Base-by-base conservation (phyloP, 2,329 filamentous ascomycete genomes). In the Talaromyces sp. region DNA sequence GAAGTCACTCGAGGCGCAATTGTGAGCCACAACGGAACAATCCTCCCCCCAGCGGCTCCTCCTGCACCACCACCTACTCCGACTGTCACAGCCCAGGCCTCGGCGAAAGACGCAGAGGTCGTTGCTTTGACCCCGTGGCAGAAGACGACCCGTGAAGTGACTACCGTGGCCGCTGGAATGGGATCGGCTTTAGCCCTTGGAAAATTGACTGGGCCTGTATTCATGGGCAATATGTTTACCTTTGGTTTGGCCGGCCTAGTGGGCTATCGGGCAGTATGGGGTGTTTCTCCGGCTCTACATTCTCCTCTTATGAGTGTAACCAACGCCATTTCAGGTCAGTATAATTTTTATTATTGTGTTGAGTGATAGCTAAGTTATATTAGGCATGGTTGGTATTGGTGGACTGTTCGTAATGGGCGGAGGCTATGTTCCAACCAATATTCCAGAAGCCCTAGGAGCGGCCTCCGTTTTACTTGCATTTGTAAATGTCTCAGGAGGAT, bases 261-360 rank as follows among this genome's bases (percentile, higher is more conserved):
- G 64, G 92, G 91, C 8, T 96, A 96, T 70, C 85, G 91, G 54
- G 90, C 90, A 6, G 90, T 96, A 26, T 96, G 91, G 91, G 91
- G 91, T 57, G 91, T 96, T 12, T 79, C 81, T 0, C 91, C 91
- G 8, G 90, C 91, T 38, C 80, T 96, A 5, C 92, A 96, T 73
- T 93, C 90, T 1, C 92, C 91, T 1, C 78, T 96, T 5, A 96
- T 96, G 92, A 92, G 89, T 66, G 91, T 95, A 38, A 96, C 92
- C 8, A 96, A 96, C 72, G 92, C 92, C 29, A 96, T 96, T 67
- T 94, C 90, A 32, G 91, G 88, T 74, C 21, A 55, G 59, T 58
- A 35, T n/a, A 21, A 12, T 14, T 11, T 14, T 8, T 26, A 77
- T 65, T 64, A 27, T 32, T 53, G 6, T 27, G 5, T 29, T 24